Base-by-base conservation (phyloP, 345 rosid genomes). In the Toxicodendron radicans region DNA sequence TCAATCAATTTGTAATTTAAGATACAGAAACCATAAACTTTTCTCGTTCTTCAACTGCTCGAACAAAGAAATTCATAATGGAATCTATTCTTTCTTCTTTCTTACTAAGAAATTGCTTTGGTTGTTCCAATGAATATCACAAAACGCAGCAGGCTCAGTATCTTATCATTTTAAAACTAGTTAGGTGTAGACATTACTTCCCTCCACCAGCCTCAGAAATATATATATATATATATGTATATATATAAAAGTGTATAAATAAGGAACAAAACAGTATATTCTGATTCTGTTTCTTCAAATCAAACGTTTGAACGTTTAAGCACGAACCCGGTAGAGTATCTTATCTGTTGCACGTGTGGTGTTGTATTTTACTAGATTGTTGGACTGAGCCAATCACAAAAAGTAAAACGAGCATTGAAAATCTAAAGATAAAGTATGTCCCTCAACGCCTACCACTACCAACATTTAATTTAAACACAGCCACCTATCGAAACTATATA, bases 261-360 rank as follows among this genome's bases (percentile, higher is more conserved):
- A 43, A 5, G 10, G 43, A 5, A 38, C 9, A 38, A 8, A 38
- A 38, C 43, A 2, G 52, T 48, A 12, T 48, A 14, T 48, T 51
- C 54, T 16, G 5, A 51, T 51, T 51, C 54, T 14, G n/a, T 1
- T 51, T 51, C 54, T 16, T 35, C 32, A 38, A 7, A 1, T 38
- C 17, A 67, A 49, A 16, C 30, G 69, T 72, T 33, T 61, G 20
- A 65, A 73, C n/a, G 41, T 53, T 33, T 8, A 4, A 3, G 32
- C 10, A 60, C 52, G 46, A 64, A 68, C 48, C 12, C 63, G 68
- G 27, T 18, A 52, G 21, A 1, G 54, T 12, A 51, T 48, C 64
- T 52, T 75, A 68, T 68, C 62, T 23, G 9, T 10, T 53, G 60
- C 78, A 68, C 74, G 38, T 75, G 70, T 24, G 69, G 21, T 17